Base-by-base conservation (phyloP, 306 rosid species). In the Canavalia gladiata region DNA sequence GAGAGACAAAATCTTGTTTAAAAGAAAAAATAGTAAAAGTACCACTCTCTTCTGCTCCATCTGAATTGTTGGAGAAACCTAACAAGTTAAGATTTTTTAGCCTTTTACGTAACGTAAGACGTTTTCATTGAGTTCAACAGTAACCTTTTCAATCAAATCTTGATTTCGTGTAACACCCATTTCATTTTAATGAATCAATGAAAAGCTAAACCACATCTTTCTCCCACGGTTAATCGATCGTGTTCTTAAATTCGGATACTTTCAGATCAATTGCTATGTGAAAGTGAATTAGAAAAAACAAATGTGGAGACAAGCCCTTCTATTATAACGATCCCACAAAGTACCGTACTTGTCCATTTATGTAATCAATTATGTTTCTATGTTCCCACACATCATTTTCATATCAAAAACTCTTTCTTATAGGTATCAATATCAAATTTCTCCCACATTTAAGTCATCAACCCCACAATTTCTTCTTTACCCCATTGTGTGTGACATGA, bases 381-480 rank as follows among this genome's bases (percentile, higher is more conserved):
- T 84, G 65, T 68, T 74, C 69, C 79, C 60, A 67, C 70, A 76
- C 87, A 78, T 88, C 92, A 74, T 85, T 87, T 86, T 90, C 88
- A 13, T 65, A 77, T 81, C 51, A 76, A 78, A 58, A 39, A 56
- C 52, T 63, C 45, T 25, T 29, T 78, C 62, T 28, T 78, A 18
- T 66, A 56, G 50, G 83, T 30, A 60, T 78, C 67, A 39, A 77
- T 30, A 60, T 78, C 67, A 39, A 77, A 81, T 66, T 49, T 69
- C 72, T 68, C 72, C 66, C 31, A 67, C 43, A 29, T 77, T 66
- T 71, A 76, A 64, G 33, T 42, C 62, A 7, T 10, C 47, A 37
- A 62, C 39, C 75, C 42, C 62, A 11, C 47, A 2, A 31, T 31
- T 47, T 55, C 39, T 43, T 69, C 74, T 35, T 4, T 64, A 39